These are phyloP conservation scores for Syncephalastrum monosporum DNA, from an alignment of 371 early-diverging fungal genomes.

Conservation along the genomic window DNA sequence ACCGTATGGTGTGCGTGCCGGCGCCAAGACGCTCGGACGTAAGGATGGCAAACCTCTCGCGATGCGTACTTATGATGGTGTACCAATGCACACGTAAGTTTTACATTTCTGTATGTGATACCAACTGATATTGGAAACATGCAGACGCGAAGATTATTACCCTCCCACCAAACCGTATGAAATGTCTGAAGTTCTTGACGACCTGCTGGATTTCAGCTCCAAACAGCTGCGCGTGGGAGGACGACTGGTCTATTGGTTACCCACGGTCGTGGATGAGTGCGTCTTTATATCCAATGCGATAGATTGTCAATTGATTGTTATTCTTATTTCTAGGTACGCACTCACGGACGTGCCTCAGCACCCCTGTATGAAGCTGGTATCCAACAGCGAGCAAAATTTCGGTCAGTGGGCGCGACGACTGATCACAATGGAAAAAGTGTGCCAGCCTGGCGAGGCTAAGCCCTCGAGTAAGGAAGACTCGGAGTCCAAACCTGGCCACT, in stretches of 20 bases:
- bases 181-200: conserved; percentile 86
- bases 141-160: conserved; percentile 68
- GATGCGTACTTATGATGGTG: conserved; percentile 61
- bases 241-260: conserved; percentile 95
- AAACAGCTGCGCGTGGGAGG: conserved; percentile 79
- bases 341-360: conserved; percentile 84
- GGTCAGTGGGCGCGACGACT: conserved; percentile 93
- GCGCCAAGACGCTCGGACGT: conserved; percentile 89
- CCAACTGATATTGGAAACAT: neutral
- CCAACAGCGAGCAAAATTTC: conserved; percentile 92
- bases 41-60: conserved; percentile 59
- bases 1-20: conserved; percentile 98
- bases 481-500: conserved; percentile 43
- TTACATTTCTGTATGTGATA: neutral
- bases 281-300: conserved; percentile 3
- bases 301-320: neutral
- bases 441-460: conserved; percentile 15
- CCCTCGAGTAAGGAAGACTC: conserved; percentile 28
- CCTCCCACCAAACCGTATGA: conserved; percentile 94
- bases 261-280: conserved; percentile 85
- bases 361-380: conserved; percentile 74
- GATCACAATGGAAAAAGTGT: conserved; percentile 90
- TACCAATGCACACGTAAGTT: conserved; percentile 56
- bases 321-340: conserved; percentile 46
- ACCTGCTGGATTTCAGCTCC: conserved; percentile 86